Base-by-base conservation (phyloP, 306 rosid genomes). In the Sophora flavescens region DNA sequence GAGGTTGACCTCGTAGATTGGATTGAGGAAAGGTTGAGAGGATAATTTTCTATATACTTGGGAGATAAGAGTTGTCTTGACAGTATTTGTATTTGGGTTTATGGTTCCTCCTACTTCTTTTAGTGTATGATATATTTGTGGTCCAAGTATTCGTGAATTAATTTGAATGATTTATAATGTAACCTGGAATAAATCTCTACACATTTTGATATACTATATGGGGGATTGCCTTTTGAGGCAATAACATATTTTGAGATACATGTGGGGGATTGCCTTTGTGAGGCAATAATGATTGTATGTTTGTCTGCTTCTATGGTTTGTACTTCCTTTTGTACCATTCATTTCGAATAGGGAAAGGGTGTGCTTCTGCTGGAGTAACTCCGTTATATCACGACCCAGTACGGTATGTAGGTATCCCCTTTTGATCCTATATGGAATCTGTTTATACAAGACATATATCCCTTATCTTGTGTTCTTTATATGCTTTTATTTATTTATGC, bases 301-400 rank as follows among this genome's bases (percentile, higher is more conserved):
- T 58, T 80, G 70, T 81, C 60, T 82, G 79, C 75, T 86, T 86
- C 81, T 86, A 66, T 91, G 74, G 92, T 81, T 75, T 77, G 73
- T 88, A 86, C 87, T 85, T 85, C 83, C 66, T 82, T 78, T 82
- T 88, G 92, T 82, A 85, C 89, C 89, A 85, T 89, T 89, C 88
- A 72, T 82, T 91, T 88, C 87, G 79, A 89, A 85, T 93, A 87
- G 93, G 97, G 85, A 88, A 90, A 86, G 91, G 91, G n/a, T n/a
- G n/a, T n/a, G n/a, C n/a, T n/a, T n/a, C n/a, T n/a, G n/a, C n/a
- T n/a, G n/a, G n/a, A n/a, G n/a, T n/a, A n/a, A n/a, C n/a, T n/a
- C n/a, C n/a, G n/a, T n/a, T n/a, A n/a, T n/a, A n/a, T n/a, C n/a
- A n/a, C n/a, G n/a, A n/a, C n/a, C n/a, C n/a, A n/a, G n/a, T n/a